Evolutionary conservation across 257 asterid species (phyloP), one percentile per base, ranked within the genome.

Genomic region (Ilex asprella): DNA sequence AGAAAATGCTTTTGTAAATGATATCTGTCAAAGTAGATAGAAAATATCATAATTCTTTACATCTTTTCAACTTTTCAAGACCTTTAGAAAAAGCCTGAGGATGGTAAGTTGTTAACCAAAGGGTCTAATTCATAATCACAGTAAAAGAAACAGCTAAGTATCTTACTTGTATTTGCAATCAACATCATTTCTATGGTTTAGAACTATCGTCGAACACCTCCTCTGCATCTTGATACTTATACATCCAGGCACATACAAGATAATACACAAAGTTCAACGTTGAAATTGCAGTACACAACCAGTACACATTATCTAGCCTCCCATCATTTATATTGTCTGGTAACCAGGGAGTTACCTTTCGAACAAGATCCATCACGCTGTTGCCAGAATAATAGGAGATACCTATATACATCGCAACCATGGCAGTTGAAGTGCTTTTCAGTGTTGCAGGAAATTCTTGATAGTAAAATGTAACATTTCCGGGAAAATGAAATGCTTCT

Each of bases 241-340:
- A 76, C 21, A 70, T 46, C 0, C 47, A 61, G 14, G 78, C 70
- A 61, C 91, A 85, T 3, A 69, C 73, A 2, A 88, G 60, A 76
- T 31, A 88, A 53, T 85, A 85, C 5, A 32, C 70, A 35, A 78
- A 76, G 68, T 85, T 88, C 16, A 71, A 6, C 2, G 70, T 82
- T 56, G 85, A 94, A 10, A 84, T 41, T 0, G 65, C 52, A 67
- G 85, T 75, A 39, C 82, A 82, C n/a, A 70, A 15, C 96, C 96
- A 88, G 30, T 74, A 88, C 58, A 88, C 79, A 44, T 82, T 73
- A 59, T 88, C 92, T 8, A 88, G 58, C 76, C 88, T 80, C 67
- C 96, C 96, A 2, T 79, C 10, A 29, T 86, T 75, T 12, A 88
- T 80, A 44, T 88, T 58, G 21, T 88, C 91, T 1, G 79, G 96